Evolutionary conservation across 1,284 basidiomycete genomes (phyloP), one percentile per base, ranked within the genome.

Genomic region (Ceratobasidium sp.): DNA sequence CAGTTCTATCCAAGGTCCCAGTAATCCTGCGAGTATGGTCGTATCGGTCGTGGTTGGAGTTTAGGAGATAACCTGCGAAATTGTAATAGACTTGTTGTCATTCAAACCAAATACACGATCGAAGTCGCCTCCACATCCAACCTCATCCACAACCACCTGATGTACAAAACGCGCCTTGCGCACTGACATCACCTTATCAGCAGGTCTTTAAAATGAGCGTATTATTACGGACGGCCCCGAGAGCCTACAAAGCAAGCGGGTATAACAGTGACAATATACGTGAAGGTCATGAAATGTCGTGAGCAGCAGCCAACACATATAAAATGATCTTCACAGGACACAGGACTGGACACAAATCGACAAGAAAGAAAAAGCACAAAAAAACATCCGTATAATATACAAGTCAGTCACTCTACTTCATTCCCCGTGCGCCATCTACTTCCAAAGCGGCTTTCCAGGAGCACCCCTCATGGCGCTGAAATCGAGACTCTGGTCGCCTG

Each of bases 401-500:
- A 70, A 58, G 38, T 44, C 49, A 28, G 16, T 44, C 59, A 16
- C 25, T 49, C 36, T 16, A n/a, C 33, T 36, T 59, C 66, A 40
- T 48, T 1, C 12, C 30, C n/a, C 36, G 25, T 16, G n/a, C 33
- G 30, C 7, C 30, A 21, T 46, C 59, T 40, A 70, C 54, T 70
- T 70, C 66, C 66, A 70, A 33, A 70, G 54, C 46, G 66, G 66
- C 33, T 25, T 67, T 5, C 64, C 64, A 8, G 51, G 36, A 53
- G n/a, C 54, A 28, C 38, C 49, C 28, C 66, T 38, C 30, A 23
- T 42, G 8, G 42, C 21, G 18, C 66, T 54, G 40, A 70, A 48
- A 44, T 70, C 66, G n/a, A 70, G 30, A 30, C 66, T 70, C 66
- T 70, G 66, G 44, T 70, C 66, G 8, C 66, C 66, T 49, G 66